Evolutionary conservation across 2,329 filamentous ascomycete genomes (phyloP).

Genomic region (Colletotrichum somersetense): DNA sequence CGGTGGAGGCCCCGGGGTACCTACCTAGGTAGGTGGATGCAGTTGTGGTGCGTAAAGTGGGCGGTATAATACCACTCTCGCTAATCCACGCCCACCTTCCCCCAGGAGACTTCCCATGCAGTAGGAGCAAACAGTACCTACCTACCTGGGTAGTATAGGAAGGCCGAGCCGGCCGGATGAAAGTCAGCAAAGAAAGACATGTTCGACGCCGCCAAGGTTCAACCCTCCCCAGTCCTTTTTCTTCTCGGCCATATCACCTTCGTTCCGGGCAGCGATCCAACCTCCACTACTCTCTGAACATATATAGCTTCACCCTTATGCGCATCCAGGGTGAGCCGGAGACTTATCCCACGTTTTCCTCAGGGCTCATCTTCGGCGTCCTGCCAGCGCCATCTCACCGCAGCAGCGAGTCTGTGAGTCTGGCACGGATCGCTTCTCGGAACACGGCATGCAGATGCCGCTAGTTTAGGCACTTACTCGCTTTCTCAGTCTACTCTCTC

Average conservation of each 20-base stretch:
- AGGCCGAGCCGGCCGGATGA: not conserved
- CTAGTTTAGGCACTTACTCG: slow-evolving; percentile 33
- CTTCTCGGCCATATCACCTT: slow-evolving; percentile 13
- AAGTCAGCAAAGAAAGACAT: slow-evolving; percentile 4
- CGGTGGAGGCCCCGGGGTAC: not conserved
- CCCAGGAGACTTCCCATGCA: not conserved
- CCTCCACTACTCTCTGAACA: not conserved
- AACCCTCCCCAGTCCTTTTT: slow-evolving; percentile 23
- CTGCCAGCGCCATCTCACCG: slow-evolving; percentile 17
- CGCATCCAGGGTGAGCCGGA: not conserved
- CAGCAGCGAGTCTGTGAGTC: slow-evolving; percentile 39
- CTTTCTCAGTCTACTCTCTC: slow-evolving; percentile 16
- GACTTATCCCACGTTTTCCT: slow-evolving; percentile 12
- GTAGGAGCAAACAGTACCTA: not conserved
- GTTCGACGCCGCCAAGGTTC: slow-evolving; percentile 19
- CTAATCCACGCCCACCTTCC: slow-evolving; percentile 14
- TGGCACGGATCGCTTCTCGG: slow-evolving; percentile 40
- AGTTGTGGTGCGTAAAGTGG: slow-evolving; percentile 6
- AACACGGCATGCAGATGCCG: slow-evolving; percentile 38
- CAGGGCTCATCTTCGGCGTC: slow-evolving; percentile 37
- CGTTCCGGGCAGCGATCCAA: not conserved
- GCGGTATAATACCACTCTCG: slow-evolving; percentile 5
- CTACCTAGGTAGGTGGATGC: not conserved
- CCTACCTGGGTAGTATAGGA: not conserved
- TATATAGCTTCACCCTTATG: slow-evolving; percentile 4